Evolutionary conservation across 148 eudicot species (phyloP), one percentile per base, ranked within the genome.

Genomic region (Camellia lanceoleosa): DNA sequence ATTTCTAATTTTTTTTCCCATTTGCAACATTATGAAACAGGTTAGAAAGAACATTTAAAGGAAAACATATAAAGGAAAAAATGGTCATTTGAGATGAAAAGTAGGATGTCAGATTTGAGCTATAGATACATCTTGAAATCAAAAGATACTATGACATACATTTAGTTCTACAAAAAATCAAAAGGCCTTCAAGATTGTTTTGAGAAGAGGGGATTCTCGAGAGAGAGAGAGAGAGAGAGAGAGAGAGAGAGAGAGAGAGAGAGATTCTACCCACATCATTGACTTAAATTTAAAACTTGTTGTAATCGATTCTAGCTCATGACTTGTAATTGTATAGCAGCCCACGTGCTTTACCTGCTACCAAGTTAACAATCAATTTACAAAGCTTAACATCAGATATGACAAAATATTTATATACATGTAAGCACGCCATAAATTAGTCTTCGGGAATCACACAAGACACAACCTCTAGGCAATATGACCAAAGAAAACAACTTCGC

Each of bases 331-430:
- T 20, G 94, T 92, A 80, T 88, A 90, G 81, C 98, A 94, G 87
- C 94, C 92, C 41, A 97, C 87, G 82, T 86, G 92, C 87, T 97
- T 97, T 66, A 94, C 98, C 99, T 97, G 89, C 59, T 77, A 85
- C 20, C 46, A 30, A 23, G 42, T 62, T 23, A 68, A 64, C 47
- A 65, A 65, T 52, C 38, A 72, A 77, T 71, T 63, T 11, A 51
- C 11, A 68, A 67, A 73, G 44, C 20, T 41, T 61, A 66, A 20
- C 49, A 69, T 13, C 23, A 20, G 47, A 73, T 30, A 52, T 55
- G 30, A 73, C 55, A 54, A 30, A 30, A 14, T n/a, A n/a, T n/a
- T n/a, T n/a, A n/a, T n/a, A n/a, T n/a, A 56, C 23, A 13, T 64
- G 19, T 19, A 76, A 47, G 71, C 56, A 51, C 14, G 59, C 60